Percentiles rank a stretch among this genome's conserved stretches.
These are phyloP conservation scores for Allium fistulosum DNA, from an alignment of 106 monocot genomes.

Conservation along the genomic window DNA sequence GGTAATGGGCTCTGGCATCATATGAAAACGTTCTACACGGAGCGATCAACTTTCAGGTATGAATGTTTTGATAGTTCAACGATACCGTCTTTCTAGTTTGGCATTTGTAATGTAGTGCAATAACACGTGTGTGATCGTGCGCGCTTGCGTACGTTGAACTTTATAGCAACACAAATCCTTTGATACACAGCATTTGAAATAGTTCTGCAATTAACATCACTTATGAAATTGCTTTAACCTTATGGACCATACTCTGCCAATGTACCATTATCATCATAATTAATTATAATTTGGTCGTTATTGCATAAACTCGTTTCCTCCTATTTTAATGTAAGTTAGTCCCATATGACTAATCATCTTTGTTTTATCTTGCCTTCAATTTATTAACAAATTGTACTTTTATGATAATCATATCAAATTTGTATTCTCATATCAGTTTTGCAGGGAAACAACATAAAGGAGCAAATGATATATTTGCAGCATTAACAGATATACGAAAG, in stretches of 20 bases:
- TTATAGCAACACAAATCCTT: background rate
- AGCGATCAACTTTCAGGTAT: conserved; percentile 78
- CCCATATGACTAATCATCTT: background rate
- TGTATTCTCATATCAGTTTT: conserved; percentile 39
- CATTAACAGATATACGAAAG: conserved; percentile 48
- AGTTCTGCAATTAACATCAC: background rate
- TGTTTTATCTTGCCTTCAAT: background rate
- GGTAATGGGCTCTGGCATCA: conserved; percentile 72
- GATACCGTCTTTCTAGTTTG: background rate
- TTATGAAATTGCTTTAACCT: background rate
- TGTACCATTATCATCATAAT: background rate
- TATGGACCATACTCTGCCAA: background rate
- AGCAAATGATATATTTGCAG: conserved; percentile 51
- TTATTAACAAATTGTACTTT: background rate
- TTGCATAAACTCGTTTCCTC: background rate
- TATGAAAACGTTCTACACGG: conserved; percentile 56
- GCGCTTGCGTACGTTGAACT: background rate
- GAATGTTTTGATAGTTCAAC: conserved; percentile 12
- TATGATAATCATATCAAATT: background rate
- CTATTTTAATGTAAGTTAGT: background rate
- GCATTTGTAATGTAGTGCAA: background rate
- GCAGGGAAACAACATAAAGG: conserved; percentile 50
- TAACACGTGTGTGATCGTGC: background rate
- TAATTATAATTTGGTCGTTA: background rate
- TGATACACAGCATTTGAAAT: background rate